phyloP scores from a whole-genome alignment of 2,329 filamentous ascomycete genomes.

The Cytospora chrysosperma region DNA sequence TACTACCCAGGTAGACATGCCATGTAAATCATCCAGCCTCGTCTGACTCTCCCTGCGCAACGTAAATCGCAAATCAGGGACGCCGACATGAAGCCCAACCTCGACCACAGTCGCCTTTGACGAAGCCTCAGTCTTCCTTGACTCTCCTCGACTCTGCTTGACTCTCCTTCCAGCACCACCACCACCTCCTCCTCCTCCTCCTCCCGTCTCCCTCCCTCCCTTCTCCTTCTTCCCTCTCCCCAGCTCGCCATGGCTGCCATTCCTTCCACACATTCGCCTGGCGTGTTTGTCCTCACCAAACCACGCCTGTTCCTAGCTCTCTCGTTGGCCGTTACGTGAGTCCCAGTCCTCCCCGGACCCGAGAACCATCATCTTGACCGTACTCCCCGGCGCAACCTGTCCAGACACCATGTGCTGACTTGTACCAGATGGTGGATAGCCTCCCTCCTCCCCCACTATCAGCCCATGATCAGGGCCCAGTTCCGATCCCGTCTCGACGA shows the following conservation, averaged over 20 bases:
- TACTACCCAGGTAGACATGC: not conserved
- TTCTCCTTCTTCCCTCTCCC: not conserved
- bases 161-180: too few relatives aligned
- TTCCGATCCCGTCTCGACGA: slow-evolving; percentile 35
- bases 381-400: not conserved
- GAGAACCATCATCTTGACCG: not conserved
- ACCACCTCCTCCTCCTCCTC: not conserved
- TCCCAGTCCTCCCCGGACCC: not conserved
- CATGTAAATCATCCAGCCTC: not conserved
- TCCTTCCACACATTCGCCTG: slow-evolving; percentile 24
- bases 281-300: slow-evolving; percentile 36
- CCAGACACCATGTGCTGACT: not conserved
- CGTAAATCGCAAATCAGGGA: not conserved
- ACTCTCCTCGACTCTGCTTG: not conserved
- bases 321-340: slow-evolving; percentile 41
- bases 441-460: slow-evolving; percentile 43
- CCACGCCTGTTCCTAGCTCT: slow-evolving; percentile 35
- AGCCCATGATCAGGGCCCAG: slow-evolving; percentile 39
- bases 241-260: slow-evolving; percentile 25
- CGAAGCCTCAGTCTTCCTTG: not conserved
- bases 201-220: not conserved
- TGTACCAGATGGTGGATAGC: slow-evolving; percentile 47
- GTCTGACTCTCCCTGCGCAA: not conserved
- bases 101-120: not conserved
- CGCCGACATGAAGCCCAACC: not conserved